Percentiles rank a stretch among this genome's conserved stretches.
phyloP scores from a whole-genome alignment of 768 basidiomycete species.

The Fomitopsis pulvina region DNA sequence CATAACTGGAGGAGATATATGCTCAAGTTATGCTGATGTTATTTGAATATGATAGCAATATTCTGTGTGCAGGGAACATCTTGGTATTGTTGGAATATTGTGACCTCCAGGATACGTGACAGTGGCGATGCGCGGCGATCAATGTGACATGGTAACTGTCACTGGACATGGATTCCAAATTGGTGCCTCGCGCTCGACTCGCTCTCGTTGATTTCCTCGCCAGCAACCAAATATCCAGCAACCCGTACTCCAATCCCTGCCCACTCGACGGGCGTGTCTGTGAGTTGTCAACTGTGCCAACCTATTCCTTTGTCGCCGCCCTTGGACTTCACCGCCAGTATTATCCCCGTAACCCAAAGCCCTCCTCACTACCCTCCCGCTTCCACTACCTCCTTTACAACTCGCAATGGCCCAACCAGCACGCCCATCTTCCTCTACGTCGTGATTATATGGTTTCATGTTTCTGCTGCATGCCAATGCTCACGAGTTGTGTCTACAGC shows the following conservation, averaged over 20 bases:
- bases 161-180: no score
- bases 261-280: background rate
- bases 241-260: background rate
- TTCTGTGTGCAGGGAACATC: no score
- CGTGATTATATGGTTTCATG: slow-evolving; percentile 13
- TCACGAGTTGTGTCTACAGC: slow-evolving; percentile 10
- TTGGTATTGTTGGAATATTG: no score
- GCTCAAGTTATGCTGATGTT: no score
- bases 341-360: background rate
- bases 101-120: no score
- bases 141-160: no score
- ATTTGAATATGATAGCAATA: no score
- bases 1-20: no score
- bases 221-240: slow-evolving; percentile 4
- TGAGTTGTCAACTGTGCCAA: background rate
- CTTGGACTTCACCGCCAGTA: background rate
- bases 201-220: background rate
- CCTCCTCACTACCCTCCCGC: background rate
- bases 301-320: background rate
- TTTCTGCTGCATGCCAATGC: background rate
- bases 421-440: slow-evolving; percentile 29
- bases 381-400: background rate
- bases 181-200: background rate
- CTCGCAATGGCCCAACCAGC: slow-evolving; percentile 18
- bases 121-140: no score